Percentiles rank a stretch among this genome's conserved stretches.
Evolutionary conservation across 2,329 filamentous ascomycete species (phyloP).

Genomic region (Tolypocladium amazonense): DNA sequence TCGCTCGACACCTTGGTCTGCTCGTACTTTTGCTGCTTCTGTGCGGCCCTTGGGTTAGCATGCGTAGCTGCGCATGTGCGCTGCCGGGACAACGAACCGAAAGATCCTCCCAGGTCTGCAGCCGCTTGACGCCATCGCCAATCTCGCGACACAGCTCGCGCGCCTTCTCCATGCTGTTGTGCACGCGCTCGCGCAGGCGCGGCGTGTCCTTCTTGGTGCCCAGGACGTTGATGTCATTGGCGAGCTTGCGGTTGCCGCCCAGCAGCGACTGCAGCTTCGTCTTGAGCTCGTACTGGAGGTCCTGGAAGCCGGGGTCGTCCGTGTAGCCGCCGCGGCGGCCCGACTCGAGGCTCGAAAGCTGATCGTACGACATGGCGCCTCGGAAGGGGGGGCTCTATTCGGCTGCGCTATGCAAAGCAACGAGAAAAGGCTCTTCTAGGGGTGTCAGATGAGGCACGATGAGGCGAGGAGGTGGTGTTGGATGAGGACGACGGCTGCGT

Average conservation of each 20-base stretch:
- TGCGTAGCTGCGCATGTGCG: neutral
- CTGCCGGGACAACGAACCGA: conserved; percentile 42
- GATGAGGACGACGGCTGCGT: neutral
- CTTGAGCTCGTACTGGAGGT: conserved; percentile 71
- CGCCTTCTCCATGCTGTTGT: conserved; percentile 78
- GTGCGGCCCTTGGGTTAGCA: neutral
- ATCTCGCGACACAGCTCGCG: conserved; percentile 81
- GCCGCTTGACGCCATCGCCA: conserved; percentile 86
- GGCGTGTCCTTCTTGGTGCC: conserved; percentile 89
- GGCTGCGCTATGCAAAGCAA: neutral
- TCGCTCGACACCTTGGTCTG: conserved; percentile 92
- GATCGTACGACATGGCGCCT: conserved; percentile 75
- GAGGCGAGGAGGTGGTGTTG: neutral
- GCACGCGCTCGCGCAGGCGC: conserved; percentile 80
- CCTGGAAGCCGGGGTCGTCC: conserved; percentile 88
- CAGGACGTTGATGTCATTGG: conserved; percentile 72
- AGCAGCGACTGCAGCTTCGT: conserved; percentile 84
- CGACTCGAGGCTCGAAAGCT: conserved; percentile 73
- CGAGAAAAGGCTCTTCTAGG: neutral
- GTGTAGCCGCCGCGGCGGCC: conserved; percentile 63
- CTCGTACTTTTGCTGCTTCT: conserved; percentile 94
- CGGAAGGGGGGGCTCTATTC: neutral
- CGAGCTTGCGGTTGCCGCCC: conserved; percentile 75
- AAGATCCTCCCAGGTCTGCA: conserved; percentile 77
- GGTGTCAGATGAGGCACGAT: neutral